These are phyloP conservation scores for Onygena corvina DNA, from an alignment of 2,329 filamentous ascomycete species.

Conservation along the genomic window DNA sequence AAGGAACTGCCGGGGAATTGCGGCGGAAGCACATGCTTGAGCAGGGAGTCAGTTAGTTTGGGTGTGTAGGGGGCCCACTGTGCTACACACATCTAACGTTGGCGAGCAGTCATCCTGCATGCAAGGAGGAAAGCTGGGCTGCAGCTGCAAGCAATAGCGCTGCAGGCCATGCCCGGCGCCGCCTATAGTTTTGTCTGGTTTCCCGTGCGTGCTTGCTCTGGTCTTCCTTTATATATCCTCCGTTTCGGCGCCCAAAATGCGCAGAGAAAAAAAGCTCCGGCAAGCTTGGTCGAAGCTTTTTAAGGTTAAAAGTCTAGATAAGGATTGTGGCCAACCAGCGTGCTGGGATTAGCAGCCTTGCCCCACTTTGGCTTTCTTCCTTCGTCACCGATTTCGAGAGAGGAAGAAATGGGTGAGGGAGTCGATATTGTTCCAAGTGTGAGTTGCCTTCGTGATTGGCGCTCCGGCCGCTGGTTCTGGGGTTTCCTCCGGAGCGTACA, in stretches of 20 bases:
- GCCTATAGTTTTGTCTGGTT: background rate
- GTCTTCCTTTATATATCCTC: background rate
- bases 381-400: background rate
- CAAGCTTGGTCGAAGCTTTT: conserved; percentile 6
- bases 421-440: too few species aligned
- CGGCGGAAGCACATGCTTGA: conserved; percentile 2
- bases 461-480: background rate
- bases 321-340: background rate
- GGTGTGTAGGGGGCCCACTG: background rate
- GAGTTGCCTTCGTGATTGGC: too few species aligned
- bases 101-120: too few species aligned
- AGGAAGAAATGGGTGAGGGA: too few species aligned
- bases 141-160: too few species aligned
- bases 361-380: background rate
- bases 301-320: conserved; percentile 6
- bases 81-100: too few species aligned
- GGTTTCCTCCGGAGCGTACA: background rate
- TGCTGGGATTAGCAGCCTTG: background rate
- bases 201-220: background rate
- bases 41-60: too few species aligned
- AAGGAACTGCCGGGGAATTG: background rate
- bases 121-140: too few species aligned
- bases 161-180: too few species aligned
- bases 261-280: background rate
- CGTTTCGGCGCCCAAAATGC: background rate